Evolutionary conservation across 2,329 filamentous ascomycete genomes (phyloP), one percentile per base, ranked within the genome.

Genomic region (Dothiorella sarmentorum): DNA sequence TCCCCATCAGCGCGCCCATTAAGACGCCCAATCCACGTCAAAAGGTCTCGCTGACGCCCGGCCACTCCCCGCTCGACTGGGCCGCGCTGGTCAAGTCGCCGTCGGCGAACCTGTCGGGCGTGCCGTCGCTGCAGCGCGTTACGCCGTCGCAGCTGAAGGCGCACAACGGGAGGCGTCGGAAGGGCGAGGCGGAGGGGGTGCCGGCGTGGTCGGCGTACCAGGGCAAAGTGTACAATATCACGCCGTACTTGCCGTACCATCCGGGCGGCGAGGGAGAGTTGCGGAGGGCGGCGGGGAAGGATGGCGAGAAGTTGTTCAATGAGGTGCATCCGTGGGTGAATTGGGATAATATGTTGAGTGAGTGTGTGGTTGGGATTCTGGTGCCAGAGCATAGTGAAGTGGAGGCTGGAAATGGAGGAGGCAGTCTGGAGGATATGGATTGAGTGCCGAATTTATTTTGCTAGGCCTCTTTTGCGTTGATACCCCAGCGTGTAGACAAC

Each of bases 11-110:
- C 52, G 65, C 66, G 27, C 62, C 65, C 9, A 61, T 70, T 47
- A 69, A 73, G 45, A 75, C 74, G 10, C 72, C 73, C 26, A 80
- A 74, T 57, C 68, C 68, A 37, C 77, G 73, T 59, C 75, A 82
- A 72, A 89, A 93, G 68, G 89, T 97, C 4, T 80, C 88, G 7
- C 84, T 99, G 4, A 83, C 86, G n/a, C 94, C 94, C 0, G 93
- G 94, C 29, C 92, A 93, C 78, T 96, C 91, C 2, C 93, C 94
- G 0, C 85, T 99, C 11, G 94, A 99, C 81, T 99, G 94, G 94
- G 94, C 94, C 11, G 85, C 88, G 5, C 82, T 96, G 1, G 87
- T 91, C 62, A 83, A 91, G 24, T 87, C 88, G n/a, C 84, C 84
- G 37, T 66, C 67, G n/a, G n/a, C n/a, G 52, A 78, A 79, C 57